Evolutionary conservation across 2,329 filamentous ascomycete species (phyloP), one percentile per base, ranked within the genome.

Genomic region (Magnaporthales sp.): DNA sequence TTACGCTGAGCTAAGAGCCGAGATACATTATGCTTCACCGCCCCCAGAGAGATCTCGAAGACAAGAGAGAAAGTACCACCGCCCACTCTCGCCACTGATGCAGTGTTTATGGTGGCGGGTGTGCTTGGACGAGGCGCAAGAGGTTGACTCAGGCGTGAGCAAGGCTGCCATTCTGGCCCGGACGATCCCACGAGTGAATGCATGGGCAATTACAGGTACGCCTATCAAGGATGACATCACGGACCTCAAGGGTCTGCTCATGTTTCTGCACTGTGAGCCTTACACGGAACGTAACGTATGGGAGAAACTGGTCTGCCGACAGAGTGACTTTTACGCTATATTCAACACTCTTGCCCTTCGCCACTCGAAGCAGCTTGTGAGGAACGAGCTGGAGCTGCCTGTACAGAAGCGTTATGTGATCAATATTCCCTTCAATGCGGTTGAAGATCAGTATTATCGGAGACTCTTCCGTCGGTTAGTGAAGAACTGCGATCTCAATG

Each of bases 121-220:
- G 1, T 88, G 87, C 66, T 81, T 91, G 1, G 89, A 91, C 67
- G 93, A 89, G 80, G 89, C 94, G 0, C 95, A 99, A 73, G 96
- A 97, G 90, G 88, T 98, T 58, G 94, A 98, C 74, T 94, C 87
- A 70, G 92, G 93, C 38, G 88, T 96, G 4, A 93, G 88, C 71
- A 89, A 92, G 71, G 91, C 94, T 30, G 93, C 95, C 1, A 86
- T 84, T 62, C 88, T 97, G 15, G 93, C 93, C 46, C 86, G 88
- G 56, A 80, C 90, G 29, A 89, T 99, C 68, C 93, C 94, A 61
- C 86, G 95, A 30, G 78, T 91, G 69, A 93, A 97, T 77, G 89
- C 92, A 2, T 98, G 95, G 95, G 93, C 90, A 15, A 88, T 99
- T 56, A 94, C 92, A 0, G 95, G 92, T 58, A 99, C 95, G 0